Evolutionary conservation across 2,329 filamentous ascomycete species (phyloP).

Genomic region (Ophiostoma novo-ulmi): DNA sequence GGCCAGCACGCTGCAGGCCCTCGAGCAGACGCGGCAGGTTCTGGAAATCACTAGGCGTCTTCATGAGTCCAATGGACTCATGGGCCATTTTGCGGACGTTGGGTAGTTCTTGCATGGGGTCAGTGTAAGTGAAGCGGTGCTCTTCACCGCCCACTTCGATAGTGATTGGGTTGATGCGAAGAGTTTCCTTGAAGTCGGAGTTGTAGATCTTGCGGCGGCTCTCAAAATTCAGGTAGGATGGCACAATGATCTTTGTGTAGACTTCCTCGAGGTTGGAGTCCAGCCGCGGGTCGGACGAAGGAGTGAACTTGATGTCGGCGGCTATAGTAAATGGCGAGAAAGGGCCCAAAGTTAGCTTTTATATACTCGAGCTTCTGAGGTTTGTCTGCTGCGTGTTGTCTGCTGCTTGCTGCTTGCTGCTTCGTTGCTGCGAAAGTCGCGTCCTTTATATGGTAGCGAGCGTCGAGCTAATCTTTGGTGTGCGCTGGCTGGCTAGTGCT

Average conservation of each 20-base stretch:
- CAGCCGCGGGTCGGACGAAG: constrained; percentile 50
- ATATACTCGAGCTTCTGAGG: background rate
- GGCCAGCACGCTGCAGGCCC: constrained; percentile 42
- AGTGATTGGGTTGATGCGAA: constrained; percentile 52
- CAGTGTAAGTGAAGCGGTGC: constrained; percentile 46
- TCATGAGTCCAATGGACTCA: constrained; percentile 43
- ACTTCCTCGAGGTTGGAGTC: constrained; percentile 49
- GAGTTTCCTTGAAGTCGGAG: constrained; percentile 41
- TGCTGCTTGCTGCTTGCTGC: background rate
- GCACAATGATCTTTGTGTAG: constrained; percentile 56
- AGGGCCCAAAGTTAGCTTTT: background rate
- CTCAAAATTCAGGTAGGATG: constrained; percentile 50
- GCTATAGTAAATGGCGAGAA: constrained; percentile 8
- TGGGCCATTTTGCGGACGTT: constrained; percentile 39
- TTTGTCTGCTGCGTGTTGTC: background rate
- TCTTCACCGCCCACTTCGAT: constrained; percentile 56
- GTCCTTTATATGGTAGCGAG: constrained; percentile 1
- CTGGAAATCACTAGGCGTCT: constrained; percentile 45
- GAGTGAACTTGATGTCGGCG: constrained; percentile 43
- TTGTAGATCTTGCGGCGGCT: constrained; percentile 53
- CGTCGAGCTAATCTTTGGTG: background rate
- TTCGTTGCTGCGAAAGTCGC: background rate
- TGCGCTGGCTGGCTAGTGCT: background rate
- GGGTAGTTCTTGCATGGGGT: constrained; percentile 42
- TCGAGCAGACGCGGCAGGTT: constrained; percentile 51